Evolutionary conservation across 176 grass and related monocot genomes (phyloP), one percentile per base, ranked within the genome.

Genomic region (Olyra latifolia): DNA sequence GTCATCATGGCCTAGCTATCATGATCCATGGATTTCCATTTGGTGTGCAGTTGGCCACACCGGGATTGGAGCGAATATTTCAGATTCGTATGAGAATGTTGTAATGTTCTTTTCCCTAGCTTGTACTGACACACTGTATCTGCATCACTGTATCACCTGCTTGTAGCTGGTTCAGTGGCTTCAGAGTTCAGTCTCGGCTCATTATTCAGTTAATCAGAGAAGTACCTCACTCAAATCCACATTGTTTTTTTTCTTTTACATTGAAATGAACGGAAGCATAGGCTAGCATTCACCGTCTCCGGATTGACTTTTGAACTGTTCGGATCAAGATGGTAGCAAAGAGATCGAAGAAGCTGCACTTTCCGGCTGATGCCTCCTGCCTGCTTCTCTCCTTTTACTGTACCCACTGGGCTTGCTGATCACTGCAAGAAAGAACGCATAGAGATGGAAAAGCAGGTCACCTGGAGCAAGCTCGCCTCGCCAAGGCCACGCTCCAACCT

Each of bases 1-100:
- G 69, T 84, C 76, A 89, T 84, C 81, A 88, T 80, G 54, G 76
- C 69, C 22, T 68, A 44, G 80, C 39, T 15, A 55, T 54, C 23
- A 80, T 84, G 69, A 87, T 3, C 42, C 78, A 74, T 23, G 8
- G 57, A 87, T 76, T 79, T 53, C 49, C 63, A 30, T 60, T 68
- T 53, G 53, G 81, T 84, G 81, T 84, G 87, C 24, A 10, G 41
- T 6, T 27, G 66, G 86, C 35, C 77, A 23, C 55, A 79, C 63
- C 12, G 27, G 77, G 70, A 78, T 88, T 64, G 29, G 38, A 16
- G 14, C 38, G 48, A 83, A 83, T 39, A 46, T 77, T 71, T 88
- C 20, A 47, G 62, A 76, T 76, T 66, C 62, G 20, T 80, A 6
- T 41, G 49, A 16, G 30, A 55, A 44, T 63, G 24, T 7, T 60